These are phyloP conservation scores for Leccinum barrowsii DNA, from an alignment of 768 basidiomycete species.

Conservation along the genomic window DNA sequence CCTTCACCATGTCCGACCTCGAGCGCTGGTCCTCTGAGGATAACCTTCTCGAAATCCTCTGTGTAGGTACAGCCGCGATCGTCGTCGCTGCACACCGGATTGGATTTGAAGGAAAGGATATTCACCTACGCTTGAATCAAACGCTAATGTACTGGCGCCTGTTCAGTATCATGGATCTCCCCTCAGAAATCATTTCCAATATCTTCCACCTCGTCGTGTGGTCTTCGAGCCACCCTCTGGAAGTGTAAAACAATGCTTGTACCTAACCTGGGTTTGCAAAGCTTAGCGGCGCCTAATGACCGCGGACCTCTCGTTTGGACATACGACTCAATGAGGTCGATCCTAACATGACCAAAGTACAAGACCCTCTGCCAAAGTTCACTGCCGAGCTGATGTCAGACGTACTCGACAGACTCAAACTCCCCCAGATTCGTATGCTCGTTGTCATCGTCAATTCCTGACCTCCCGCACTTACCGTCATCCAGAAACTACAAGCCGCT, in stretches of 20 bases:
- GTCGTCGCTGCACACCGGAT: conserved; percentile 70
- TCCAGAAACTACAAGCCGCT: conserved; percentile 45
- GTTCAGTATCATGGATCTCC: conserved; percentile 61
- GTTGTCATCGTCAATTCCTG: conserved; percentile 55
- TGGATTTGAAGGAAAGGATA: conserved; percentile 65
- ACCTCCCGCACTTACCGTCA: conserved; percentile 48
- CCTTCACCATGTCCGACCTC: conserved; percentile 60
- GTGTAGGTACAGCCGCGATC: conserved; percentile 80
- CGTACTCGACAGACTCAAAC: conserved; percentile 49
- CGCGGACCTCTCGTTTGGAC: conserved; percentile 51
- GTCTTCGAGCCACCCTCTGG: conserved; percentile 39
- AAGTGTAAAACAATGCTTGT: conserved; percentile 39
- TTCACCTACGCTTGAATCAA: conserved; percentile 30
- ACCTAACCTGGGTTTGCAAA: conserved; percentile 57
- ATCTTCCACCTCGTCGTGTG: conserved; percentile 62
- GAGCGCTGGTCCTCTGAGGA: conserved; percentile 54
- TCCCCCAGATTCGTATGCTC: conserved; percentile 54
- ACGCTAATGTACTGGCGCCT: conserved; percentile 34
- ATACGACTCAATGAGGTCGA: conserved; percentile 4
- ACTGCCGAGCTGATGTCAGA: conserved; percentile 42
- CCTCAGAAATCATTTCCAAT: conserved; percentile 59
- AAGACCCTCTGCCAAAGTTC: conserved; percentile 29
- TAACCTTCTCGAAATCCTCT: conserved; percentile 75
- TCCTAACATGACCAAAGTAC: conserved; percentile 21
- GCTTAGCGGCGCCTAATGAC: conserved; percentile 50